Base-by-base conservation (phyloP, 2,329 filamentous ascomycete genomes). In the Pleomassaria siparia region DNA sequence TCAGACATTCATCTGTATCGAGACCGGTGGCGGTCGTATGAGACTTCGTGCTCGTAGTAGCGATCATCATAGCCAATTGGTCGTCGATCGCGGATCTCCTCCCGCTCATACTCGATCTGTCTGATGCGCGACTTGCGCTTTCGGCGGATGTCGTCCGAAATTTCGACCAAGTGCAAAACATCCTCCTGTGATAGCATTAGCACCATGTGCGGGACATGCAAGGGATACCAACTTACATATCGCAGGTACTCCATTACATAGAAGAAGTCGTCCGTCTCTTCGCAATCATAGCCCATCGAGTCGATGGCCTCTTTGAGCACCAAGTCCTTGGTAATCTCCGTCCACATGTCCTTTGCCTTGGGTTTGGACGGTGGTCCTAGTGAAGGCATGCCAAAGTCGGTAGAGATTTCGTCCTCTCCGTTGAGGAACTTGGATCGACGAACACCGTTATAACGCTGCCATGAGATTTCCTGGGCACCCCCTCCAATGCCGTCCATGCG, bases 281-380 rank as follows among this genome's bases (percentile, higher is more conserved):
- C 90, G 64, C 86, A 97, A 50, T 89, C 85, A 71, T 96, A 97
- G 2, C 89, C 89, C 64, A 86, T 75, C 61, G 87, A 79, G 58
- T 95, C 86, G 55, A 97, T 88, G 15, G 94, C 94, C 67, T 96
- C 91, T 43, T 87, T 84, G 49, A 86, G 79, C 13, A 97, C 89
- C 28, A 97, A 74, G 58, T 96, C 91, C 73, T 95, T 96, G 37
- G 92, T 95, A 59, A 99, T 90, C 72, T 97, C 94, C 0, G 94
- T 99, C 92, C 92, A 97, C 76, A 95, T 88, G 50, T 77, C 75
- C 52, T 69, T 67, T 32, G 66, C 59, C 54, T 72, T 74, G n/a
- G 60, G 55, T 48, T 70, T 71, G n/a, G n/a, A n/a, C 24, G 63
- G 55, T 22, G 55, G 51, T 13, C 43, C 47, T 2, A 49, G 36